These are phyloP conservation scores for Colletotrichum chrysophilum DNA, from an alignment of 2,329 filamentous ascomycete genomes.

Conservation along the genomic window DNA sequence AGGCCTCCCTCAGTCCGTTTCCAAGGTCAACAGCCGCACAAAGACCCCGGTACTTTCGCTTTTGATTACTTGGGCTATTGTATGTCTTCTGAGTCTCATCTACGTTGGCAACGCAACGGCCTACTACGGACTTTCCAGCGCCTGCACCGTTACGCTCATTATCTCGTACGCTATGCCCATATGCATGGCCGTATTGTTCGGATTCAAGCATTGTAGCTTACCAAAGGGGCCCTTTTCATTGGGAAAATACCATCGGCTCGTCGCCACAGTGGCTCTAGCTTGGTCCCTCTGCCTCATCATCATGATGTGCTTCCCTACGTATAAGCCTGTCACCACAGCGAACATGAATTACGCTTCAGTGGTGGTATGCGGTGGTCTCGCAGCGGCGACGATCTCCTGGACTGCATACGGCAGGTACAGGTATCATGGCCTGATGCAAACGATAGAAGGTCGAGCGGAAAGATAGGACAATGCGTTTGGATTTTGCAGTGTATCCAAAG, in stretches of 20 bases:
- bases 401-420: not conserved
- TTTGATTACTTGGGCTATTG: not conserved
- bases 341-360: not conserved
- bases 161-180: not conserved
- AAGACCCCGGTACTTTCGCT: not conserved
- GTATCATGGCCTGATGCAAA: not conserved
- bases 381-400: not conserved
- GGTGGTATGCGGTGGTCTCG: not conserved
- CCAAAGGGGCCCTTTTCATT: not conserved
- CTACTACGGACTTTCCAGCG: not conserved
- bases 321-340: not conserved
- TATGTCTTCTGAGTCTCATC: not conserved
- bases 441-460: not conserved
- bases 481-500: not conserved
- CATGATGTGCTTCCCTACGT: not conserved
- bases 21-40: not conserved
- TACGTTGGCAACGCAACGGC: not conserved
- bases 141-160: not conserved
- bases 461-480: not conserved
- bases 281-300: not conserved
- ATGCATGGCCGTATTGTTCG: not conserved
- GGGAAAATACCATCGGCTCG: not conserved
- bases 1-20: not conserved
- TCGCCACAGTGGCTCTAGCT: not conserved
- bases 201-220: not conserved